These are phyloP conservation scores for Aspergillus carbonarius DNA, from an alignment of 2,329 filamentous ascomycete species.

Conservation along the genomic window DNA sequence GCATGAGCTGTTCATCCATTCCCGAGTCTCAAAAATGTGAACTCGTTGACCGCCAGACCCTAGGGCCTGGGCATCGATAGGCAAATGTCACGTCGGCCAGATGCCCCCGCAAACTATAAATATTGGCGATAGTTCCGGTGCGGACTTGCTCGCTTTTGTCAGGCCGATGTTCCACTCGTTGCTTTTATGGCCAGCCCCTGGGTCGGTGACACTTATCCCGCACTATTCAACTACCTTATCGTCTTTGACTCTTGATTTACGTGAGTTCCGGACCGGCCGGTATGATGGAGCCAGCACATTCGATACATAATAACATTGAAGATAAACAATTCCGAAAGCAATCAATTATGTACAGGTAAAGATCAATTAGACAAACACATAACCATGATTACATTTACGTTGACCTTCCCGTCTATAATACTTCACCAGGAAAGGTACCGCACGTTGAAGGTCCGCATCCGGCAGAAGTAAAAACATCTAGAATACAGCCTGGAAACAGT, in stretches of 20 bases:
- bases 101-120: not conserved
- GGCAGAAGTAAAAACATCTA: conserved; percentile 14
- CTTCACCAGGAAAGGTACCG: conserved; percentile 11
- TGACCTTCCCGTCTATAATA: conserved; percentile 20
- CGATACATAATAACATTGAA: not conserved
- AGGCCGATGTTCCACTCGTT: too few species aligned
- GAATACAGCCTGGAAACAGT: conserved; percentile 22
- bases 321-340: not conserved
- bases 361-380: conserved; percentile 11
- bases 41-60: not conserved
- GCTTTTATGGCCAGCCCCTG: too few species aligned
- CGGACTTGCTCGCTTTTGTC: too few species aligned
- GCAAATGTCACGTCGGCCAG: not conserved
- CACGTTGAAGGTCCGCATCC: not conserved
- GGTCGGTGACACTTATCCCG: too few species aligned
- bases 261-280: too few species aligned
- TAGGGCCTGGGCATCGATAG: not conserved
- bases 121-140: too few species aligned
- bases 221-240: too few species aligned
- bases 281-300: not conserved
- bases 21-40: not conserved
- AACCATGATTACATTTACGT: conserved; percentile 22
- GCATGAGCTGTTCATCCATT: not conserved
- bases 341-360: conserved; percentile 9
- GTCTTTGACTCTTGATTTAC: too few species aligned